Conservation (phyloP, 192 early-diverging fungal species). For the Coemansia sp. region DNA sequence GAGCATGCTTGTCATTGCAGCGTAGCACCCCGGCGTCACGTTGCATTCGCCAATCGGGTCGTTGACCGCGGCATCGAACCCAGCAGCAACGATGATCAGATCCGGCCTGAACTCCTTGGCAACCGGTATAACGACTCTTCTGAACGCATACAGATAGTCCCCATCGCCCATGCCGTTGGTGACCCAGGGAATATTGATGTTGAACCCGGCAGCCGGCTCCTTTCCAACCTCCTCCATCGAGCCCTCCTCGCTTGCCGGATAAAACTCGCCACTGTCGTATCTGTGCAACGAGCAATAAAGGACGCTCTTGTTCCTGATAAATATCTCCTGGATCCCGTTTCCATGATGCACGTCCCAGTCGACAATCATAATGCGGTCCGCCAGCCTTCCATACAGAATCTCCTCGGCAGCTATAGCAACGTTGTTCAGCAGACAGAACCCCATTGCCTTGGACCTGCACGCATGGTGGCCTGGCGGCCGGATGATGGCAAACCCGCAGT, state of each 20-base stretch:
- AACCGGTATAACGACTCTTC: conserved; percentile 75
- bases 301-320: conserved; percentile 73
- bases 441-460: conserved; percentile 68
- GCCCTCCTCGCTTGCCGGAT: conserved; percentile 63
- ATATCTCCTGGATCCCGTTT: conserved; percentile 86
- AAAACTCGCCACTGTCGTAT: conserved; percentile 74
- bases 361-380: conserved; percentile 69
- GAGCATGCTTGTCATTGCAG: conserved; percentile 83
- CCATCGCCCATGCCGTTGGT: conserved; percentile 69
- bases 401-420: conserved; percentile 77
- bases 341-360: conserved; percentile 98
- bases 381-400: conserved; percentile 51
- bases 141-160: conserved; percentile 86
- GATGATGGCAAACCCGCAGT: conserved; percentile 83
- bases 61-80: conserved; percentile 84
- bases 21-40: conserved; percentile 78
- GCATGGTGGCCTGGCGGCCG: conserved; percentile 95
- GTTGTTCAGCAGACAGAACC: conserved; percentile 90
- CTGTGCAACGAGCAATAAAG: conserved; percentile 88
- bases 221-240: conserved; percentile 58
- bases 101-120: conserved; percentile 80
- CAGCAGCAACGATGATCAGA: conserved; percentile 80
- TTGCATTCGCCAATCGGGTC: conserved; percentile 82
- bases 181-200: conserved; percentile 88
- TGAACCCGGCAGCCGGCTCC: conserved; percentile 65